Conservation (phyloP, 768 basidiomycete genomes). For the Lepiota venenata region DNA sequence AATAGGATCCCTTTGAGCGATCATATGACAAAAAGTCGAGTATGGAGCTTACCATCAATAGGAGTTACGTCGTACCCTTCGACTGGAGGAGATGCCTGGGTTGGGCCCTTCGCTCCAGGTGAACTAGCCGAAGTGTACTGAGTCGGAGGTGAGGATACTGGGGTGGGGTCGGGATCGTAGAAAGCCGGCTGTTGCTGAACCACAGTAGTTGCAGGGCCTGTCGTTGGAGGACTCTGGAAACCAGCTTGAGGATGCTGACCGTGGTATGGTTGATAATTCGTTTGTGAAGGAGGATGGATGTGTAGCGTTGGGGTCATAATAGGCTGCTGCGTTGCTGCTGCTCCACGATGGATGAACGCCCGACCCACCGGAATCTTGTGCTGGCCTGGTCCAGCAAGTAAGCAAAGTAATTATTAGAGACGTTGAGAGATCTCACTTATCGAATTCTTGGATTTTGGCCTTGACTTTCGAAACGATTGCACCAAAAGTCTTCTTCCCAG, state of each 20-base stretch:
- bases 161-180: constrained; percentile 26
- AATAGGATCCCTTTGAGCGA: not conserved
- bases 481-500: constrained; percentile 77
- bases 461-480: constrained; percentile 73
- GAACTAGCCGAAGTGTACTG: constrained; percentile 9
- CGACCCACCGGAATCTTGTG: constrained; percentile 10
- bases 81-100: constrained; percentile 8
- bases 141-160: constrained; percentile 11
- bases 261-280: constrained; percentile 13
- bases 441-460: constrained; percentile 81
- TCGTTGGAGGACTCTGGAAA: not conserved
- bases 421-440: constrained; percentile 35
- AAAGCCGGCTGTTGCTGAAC: constrained; percentile 21
- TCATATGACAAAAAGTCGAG: not conserved
- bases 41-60: constrained; percentile 6
- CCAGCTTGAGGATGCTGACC: not conserved
- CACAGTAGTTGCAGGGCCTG: not conserved
- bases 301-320: constrained; percentile 7
- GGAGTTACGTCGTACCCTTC: constrained; percentile 18
- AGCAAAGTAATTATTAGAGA: not conserved
- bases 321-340: not conserved
- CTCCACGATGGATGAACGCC: constrained; percentile 10
- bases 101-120: constrained; percentile 4
- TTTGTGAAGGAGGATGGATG: not conserved
- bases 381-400: not conserved